Conservation (phyloP, 768 basidiomycete genomes). For the Podaxis pistillaris region DNA sequence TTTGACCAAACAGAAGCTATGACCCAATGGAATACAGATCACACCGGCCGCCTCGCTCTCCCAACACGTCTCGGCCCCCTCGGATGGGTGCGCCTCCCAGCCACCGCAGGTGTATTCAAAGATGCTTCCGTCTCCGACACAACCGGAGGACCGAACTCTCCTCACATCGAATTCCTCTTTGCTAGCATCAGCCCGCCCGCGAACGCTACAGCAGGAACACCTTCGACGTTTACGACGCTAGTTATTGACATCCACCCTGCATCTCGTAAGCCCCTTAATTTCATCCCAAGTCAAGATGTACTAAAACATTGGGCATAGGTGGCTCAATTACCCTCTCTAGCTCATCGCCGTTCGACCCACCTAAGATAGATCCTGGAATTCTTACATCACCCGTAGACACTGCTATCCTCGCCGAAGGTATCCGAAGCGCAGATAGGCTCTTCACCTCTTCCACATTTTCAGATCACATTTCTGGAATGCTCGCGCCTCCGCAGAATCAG, state of each 20-base stretch:
- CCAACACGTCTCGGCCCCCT: neutral
- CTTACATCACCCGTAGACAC: constrained; percentile 24
- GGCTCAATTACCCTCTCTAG: constrained; percentile 30
- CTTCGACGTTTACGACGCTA: neutral
- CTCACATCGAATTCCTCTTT: constrained; percentile 16
- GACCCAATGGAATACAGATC: neutral
- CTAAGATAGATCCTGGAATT: constrained; percentile 39
- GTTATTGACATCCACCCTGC: neutral
- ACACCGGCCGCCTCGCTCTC: constrained; percentile 13
- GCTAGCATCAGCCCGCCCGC: neutral
- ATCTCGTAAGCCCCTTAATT: neutral
- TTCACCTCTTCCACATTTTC: constrained; percentile 14
- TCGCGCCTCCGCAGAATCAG: neutral
- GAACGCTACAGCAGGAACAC: neutral
- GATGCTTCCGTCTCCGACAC: constrained; percentile 3
- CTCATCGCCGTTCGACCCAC: constrained; percentile 37
- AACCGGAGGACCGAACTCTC: constrained; percentile 11
- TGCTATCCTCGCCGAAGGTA: constrained; percentile 19
- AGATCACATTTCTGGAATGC: neutral
- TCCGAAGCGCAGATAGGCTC: constrained; percentile 20
- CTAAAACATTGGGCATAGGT: neutral
- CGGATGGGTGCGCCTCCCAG: constrained; percentile 14
- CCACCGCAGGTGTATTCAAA: constrained; percentile 11
- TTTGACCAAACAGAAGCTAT: constrained; percentile 3
- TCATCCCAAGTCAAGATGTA: neutral